Conservation (phyloP, 768 basidiomycete genomes). For the Auricularia sp. region DNA sequence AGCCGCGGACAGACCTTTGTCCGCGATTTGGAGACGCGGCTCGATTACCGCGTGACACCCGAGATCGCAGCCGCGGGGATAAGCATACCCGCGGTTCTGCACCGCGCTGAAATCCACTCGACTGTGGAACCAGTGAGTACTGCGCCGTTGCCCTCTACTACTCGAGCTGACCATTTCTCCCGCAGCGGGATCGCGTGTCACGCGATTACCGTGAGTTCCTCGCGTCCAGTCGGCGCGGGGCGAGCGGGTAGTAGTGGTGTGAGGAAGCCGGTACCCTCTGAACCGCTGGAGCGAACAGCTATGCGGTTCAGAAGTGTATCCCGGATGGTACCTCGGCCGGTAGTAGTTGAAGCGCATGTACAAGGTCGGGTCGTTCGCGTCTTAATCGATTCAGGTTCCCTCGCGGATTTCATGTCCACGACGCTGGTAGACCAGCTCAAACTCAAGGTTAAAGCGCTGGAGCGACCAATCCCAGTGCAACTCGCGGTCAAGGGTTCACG, state of each 20-base stretch:
- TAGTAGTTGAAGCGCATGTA: not conserved
- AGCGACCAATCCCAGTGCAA: conserved; percentile 8
- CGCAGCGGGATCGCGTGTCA: not conserved
- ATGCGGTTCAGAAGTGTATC: not conserved
- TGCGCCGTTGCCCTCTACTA: not conserved
- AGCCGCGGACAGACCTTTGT: not conserved
- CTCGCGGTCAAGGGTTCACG: conserved; percentile 8
- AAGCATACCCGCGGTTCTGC: not conserved
- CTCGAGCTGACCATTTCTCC: not conserved
- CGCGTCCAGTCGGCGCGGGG: not conserved
- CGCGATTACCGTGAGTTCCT: not conserved
- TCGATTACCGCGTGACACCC: not conserved
- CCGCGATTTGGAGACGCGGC: not conserved
- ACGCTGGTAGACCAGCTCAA: not conserved
- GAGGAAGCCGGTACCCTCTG: not conserved
- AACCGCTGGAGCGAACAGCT: not conserved
- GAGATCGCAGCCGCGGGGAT: not conserved
- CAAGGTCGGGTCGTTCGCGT: not conserved
- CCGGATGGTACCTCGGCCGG: not conserved
- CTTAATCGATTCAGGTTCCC: not conserved
- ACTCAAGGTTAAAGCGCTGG: not conserved
- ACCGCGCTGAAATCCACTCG: not conserved
- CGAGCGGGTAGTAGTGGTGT: not conserved
- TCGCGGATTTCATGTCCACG: not conserved
- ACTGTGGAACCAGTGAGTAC: not conserved